Evolutionary conservation across 2,329 filamentous ascomycete species (phyloP), one percentile per base, ranked within the genome.

Genomic region (Alternaria novae-zelandiae): DNA sequence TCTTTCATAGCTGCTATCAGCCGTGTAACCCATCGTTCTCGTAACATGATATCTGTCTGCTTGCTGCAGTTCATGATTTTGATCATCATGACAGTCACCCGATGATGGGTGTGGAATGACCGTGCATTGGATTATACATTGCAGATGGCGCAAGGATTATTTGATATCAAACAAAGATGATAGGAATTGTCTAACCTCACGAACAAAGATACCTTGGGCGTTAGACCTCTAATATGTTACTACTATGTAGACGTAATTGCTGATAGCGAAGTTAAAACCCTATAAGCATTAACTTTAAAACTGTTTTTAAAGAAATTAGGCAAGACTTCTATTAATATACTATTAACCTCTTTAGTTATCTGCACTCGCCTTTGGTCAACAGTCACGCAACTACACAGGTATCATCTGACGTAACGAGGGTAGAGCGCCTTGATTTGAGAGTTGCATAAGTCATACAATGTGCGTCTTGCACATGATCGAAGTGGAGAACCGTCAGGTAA

Each of bases 361-460:
- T 51, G 5, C 1, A 32, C 17, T 9, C 3, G 7, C 44, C 20
- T 13, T 21, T 11, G 2, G 20, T 32, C 36, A 51, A 12, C 17
- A 12, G 13, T 45, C 53, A 26, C 51, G 36, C 32, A 2, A 20
- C 20, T 43, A 23, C 21, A 13, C n/a, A 36, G 20, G 17, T 28
- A 12, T 25, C 3, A 43, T 21, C 15, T 32, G 56, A 50, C 47
- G 47, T 59, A 54, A 61, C 25, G 30, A 56, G 44, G 51, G 28
- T 58, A 63, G 55, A 65, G 62, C 51, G 62, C 65, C 25, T 75
- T 26, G 54, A 72, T 71, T 74, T 59, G 66, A 69, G 66, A 70
- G 59, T 57, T 64, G 67, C 59, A 36, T 68, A 68, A 64, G 58
- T 47, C 54, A 60, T 75, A 73, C 69, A 71, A 36, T 54, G 66